phyloP scores from a whole-genome alignment of 2,329 filamentous ascomycete genomes.

The Scedosporium apiospermum region DNA sequence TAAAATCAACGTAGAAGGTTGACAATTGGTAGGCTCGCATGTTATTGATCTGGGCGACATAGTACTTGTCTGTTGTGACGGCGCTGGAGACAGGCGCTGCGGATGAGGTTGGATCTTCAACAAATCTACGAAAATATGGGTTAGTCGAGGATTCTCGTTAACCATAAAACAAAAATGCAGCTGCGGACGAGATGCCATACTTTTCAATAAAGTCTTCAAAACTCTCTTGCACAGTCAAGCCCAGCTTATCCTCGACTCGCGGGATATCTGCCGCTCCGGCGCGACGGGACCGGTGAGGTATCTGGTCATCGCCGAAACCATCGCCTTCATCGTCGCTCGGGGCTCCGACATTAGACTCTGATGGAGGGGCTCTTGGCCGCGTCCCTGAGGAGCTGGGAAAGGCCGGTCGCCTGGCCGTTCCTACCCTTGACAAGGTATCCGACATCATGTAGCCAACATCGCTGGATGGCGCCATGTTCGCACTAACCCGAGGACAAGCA shows the following conservation, averaged over 20 bases:
- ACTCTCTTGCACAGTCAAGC: conserved; percentile 62
- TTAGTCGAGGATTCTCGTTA: conserved; percentile 2
- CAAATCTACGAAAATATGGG: conserved; percentile 36
- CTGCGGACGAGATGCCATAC: conserved; percentile 31
- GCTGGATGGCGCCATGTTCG: conserved; percentile 42
- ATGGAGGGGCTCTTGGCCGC: conserved; percentile 49
- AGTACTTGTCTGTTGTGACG: conserved; percentile 70
- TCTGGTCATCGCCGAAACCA: conserved; percentile 55
- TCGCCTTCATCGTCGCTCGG: conserved; percentile 54
- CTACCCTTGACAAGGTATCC: conserved; percentile 36
- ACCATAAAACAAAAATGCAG: background rate
- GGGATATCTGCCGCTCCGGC: conserved; percentile 44
- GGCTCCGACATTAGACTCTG: conserved; percentile 45
- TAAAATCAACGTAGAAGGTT: conserved; percentile 80
- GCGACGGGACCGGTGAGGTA: conserved; percentile 39
- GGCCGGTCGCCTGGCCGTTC: conserved; percentile 29
- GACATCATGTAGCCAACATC: conserved; percentile 49
- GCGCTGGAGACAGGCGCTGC: conserved; percentile 58
- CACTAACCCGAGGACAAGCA: background rate
- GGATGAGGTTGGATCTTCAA: conserved; percentile 58
- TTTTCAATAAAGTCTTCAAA: conserved; percentile 75
- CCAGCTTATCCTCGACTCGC: conserved; percentile 66
- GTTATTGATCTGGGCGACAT: conserved; percentile 73
- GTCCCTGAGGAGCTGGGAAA: conserved; percentile 42
- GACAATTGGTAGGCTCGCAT: conserved; percentile 68